A percentile compares a stretch with the other conserved stretches of the same genome.
Evolutionary conservation across 202 grass and related monocot species (phyloP).

Genomic region (Brachypodium distachyon): DNA sequence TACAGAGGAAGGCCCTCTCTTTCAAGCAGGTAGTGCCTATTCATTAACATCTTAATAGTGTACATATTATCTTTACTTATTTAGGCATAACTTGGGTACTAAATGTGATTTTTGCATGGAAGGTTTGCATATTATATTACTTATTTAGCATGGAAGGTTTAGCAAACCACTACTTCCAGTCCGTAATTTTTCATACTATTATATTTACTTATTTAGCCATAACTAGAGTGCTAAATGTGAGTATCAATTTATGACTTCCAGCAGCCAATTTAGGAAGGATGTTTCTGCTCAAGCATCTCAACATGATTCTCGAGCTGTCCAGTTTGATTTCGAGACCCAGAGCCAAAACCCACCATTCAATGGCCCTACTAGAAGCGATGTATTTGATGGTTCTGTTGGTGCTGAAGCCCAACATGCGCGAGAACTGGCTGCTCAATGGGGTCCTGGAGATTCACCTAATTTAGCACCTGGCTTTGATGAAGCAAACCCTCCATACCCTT

Average conservation of each 20-base stretch:
- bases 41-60: neutral
- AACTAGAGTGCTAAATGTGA: neutral
- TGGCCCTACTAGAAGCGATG: conserved; percentile 30
- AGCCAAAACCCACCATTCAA: conserved; percentile 51
- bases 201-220: neutral
- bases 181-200: neutral
- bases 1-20: conserved; percentile 29
- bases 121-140: neutral
- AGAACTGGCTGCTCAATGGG: conserved; percentile 63
- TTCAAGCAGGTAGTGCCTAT: conserved; percentile 51
- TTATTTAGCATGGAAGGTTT: neutral
- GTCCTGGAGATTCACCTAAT: conserved; percentile 46
- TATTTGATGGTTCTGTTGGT: conserved; percentile 41
- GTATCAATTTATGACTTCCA: conserved; percentile 13
- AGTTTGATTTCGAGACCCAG: conserved; percentile 33
- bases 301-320: conserved; percentile 27
- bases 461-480: conserved; percentile 54
- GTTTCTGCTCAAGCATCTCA: conserved; percentile 46
- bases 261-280: conserved; percentile 44
- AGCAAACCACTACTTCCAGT: neutral
- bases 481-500: conserved; percentile 46
- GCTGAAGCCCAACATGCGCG: conserved; percentile 23
- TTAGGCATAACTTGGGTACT: too few species aligned
- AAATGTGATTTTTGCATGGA: neutral
- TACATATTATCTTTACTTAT: too few species aligned